A percentile compares a stretch with the other conserved stretches of the same genome.
Conservation (phyloP, 305 asterid genomes). For the Fraxinus albicans region DNA sequence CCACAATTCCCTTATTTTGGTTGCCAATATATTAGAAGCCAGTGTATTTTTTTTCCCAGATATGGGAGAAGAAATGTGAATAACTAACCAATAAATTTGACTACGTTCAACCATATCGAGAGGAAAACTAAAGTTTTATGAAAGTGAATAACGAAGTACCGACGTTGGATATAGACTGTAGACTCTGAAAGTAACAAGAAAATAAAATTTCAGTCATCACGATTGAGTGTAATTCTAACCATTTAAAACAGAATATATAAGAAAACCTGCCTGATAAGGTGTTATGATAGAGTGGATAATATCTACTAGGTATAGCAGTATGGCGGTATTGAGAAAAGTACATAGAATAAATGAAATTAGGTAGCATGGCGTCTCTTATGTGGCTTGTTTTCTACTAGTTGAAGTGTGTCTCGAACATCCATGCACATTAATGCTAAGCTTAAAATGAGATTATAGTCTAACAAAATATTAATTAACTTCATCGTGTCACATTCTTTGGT, state of each 20-base stretch:
- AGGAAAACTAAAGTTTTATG: not conserved
- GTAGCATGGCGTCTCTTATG: too few relatives aligned
- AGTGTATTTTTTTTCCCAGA: too few relatives aligned
- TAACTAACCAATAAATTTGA: not conserved
- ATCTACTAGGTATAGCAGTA: not conserved
- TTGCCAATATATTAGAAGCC: too few relatives aligned
- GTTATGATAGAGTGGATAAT: not conserved
- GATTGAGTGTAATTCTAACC: not conserved
- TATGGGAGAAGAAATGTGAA: constrained; percentile 8
- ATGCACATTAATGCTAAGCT: not conserved
- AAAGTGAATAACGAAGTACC: too few relatives aligned
- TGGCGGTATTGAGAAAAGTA: not conserved
- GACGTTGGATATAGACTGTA: too few relatives aligned
- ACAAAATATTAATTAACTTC: not conserved
- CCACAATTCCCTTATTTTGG: too few relatives aligned
- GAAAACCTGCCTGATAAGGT: not conserved
- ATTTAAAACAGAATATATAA: not conserved
- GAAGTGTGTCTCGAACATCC: too few relatives aligned
- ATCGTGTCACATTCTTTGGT: too few relatives aligned
- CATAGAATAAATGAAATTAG: not conserved
- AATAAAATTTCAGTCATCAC: not conserved
- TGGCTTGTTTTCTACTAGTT: too few relatives aligned
- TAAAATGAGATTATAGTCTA: not conserved
- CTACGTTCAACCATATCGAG: not conserved
- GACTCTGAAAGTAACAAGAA: not conserved